Percentiles rank a stretch among this genome's conserved stretches.
These are phyloP conservation scores for Orbilia brochopaga DNA, from an alignment of 2,329 filamentous ascomycete species.

Conservation along the genomic window DNA sequence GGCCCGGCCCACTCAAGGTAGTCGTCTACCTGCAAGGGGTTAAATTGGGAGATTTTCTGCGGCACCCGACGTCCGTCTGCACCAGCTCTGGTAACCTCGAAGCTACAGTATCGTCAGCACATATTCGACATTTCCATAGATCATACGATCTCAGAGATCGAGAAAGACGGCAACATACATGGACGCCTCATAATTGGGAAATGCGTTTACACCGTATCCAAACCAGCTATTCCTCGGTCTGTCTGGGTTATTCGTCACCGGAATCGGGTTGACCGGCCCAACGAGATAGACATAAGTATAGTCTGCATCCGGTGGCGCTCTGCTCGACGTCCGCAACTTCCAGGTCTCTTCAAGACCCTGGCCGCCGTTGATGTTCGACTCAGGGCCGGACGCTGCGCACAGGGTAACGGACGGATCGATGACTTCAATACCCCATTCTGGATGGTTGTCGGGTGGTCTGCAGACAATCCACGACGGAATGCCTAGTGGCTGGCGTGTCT, in stretches of 20 bases:
- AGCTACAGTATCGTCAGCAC: constrained; percentile 9
- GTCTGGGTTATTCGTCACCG: constrained; percentile 31
- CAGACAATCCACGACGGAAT: constrained; percentile 24
- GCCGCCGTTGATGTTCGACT: not conserved
- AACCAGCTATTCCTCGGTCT: constrained; percentile 25
- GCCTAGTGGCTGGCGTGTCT: constrained; percentile 19
- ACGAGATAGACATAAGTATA: constrained; percentile 28
- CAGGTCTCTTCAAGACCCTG: constrained; percentile 26
- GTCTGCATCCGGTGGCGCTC: constrained; percentile 1
- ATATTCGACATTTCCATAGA: not conserved
- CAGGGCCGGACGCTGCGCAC: constrained; percentile 13
- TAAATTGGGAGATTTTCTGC: constrained; percentile 19
- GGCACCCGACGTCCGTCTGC: constrained; percentile 5
- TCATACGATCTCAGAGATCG: too few species aligned
- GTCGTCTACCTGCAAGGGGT: constrained; percentile 24
- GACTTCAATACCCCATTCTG: constrained; percentile 28
- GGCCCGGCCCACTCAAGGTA: constrained; percentile 37
- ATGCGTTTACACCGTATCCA: constrained; percentile 21
- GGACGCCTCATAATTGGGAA: constrained; percentile 26
- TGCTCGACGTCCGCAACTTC: constrained; percentile 14
- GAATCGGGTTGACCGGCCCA: constrained; percentile 20
- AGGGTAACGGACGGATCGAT: constrained; percentile 16
- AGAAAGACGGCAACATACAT: too few species aligned
- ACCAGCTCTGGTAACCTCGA: constrained; percentile 19
- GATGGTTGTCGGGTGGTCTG: constrained; percentile 24